These are phyloP conservation scores for Colletotrichum lini DNA, from an alignment of 2,329 filamentous ascomycete species.

Conservation along the genomic window DNA sequence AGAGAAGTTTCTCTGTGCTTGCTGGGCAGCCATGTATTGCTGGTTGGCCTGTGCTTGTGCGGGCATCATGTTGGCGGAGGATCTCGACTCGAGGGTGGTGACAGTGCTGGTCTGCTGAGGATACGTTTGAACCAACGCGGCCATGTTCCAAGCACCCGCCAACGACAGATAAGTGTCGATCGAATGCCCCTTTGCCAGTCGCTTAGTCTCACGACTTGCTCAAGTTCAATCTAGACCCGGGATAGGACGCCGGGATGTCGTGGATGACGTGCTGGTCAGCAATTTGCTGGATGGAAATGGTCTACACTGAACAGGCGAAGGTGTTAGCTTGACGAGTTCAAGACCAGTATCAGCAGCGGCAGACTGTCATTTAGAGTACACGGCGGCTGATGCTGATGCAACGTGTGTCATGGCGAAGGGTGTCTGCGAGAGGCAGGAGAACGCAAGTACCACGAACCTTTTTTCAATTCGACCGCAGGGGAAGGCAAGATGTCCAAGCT, in stretches of 20 bases:
- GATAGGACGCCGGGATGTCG: not conserved
- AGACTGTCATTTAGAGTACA: not conserved
- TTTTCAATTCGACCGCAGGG: constrained; percentile 20
- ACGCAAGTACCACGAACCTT: constrained; percentile 30
- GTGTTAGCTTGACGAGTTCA: constrained; percentile 22
- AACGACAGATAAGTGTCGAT: constrained; percentile 13
- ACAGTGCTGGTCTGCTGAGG: constrained; percentile 81
- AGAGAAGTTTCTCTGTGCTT: constrained; percentile 63
- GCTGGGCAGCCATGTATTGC: constrained; percentile 64
- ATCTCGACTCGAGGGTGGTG: constrained; percentile 82
- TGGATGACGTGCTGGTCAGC: not conserved
- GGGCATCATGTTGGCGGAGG: constrained; percentile 73
- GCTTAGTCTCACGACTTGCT: constrained; percentile 5
- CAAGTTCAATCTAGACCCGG: not conserved
- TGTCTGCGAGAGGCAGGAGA: not conserved
- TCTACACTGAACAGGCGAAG: not conserved
- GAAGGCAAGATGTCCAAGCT: constrained; percentile 23
- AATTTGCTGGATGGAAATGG: constrained; percentile 1
- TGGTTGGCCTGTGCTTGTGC: constrained; percentile 65
- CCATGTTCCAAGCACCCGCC: constrained; percentile 71
- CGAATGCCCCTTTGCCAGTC: constrained; percentile 26
- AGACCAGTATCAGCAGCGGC: not conserved
- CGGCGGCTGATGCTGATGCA: not conserved
- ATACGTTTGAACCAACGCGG: constrained; percentile 86
- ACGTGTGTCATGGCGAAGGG: not conserved